A percentile compares a stretch with the other conserved stretches of the same genome.
Conservation (phyloP, 2,329 filamentous ascomycete species). For the Tolypocladium album region DNA sequence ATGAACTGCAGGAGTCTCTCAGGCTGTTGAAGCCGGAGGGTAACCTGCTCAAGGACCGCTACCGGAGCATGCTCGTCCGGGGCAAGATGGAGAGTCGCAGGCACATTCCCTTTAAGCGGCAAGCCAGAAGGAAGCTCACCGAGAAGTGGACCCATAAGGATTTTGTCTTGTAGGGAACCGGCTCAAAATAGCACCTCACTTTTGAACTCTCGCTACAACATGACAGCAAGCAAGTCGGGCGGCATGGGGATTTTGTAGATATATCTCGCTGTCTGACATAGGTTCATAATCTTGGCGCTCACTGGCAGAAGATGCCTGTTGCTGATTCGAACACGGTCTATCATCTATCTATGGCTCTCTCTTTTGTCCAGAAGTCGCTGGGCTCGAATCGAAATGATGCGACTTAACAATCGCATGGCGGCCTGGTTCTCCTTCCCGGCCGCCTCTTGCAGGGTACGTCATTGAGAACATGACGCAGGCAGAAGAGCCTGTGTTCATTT, state of each 20-base stretch:
- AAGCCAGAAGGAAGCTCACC: slow-evolving; percentile 68
- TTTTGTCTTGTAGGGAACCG: slow-evolving; percentile 37
- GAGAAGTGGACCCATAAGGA: slow-evolving; percentile 99
- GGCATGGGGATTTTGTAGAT: not conserved
- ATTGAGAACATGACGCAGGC: no score
- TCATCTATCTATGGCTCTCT: not conserved
- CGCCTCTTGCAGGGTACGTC: not conserved
- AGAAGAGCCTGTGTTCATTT: slow-evolving; percentile 1
- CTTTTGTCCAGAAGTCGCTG: not conserved
- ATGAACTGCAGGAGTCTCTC: slow-evolving; percentile 75
- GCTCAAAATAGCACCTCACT: not conserved
- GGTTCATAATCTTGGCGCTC: not conserved
- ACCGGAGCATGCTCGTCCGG: slow-evolving; percentile 76
- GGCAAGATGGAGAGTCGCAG: slow-evolving; percentile 82
- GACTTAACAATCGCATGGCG: not conserved
- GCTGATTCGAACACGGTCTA: not conserved
- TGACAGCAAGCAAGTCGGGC: not conserved
- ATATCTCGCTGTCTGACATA: not conserved
- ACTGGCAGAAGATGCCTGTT: not conserved
- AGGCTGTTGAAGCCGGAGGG: slow-evolving; percentile 84
- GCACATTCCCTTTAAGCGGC: slow-evolving; percentile 70
- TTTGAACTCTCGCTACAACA: not conserved
- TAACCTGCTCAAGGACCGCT: slow-evolving; percentile 87
- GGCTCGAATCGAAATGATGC: not conserved
- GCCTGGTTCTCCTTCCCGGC: not conserved